Percentiles rank a stretch among this genome's conserved stretches.
Conservation (phyloP, 75 land plant genomes). For the Sequoiadendron giganteum region DNA sequence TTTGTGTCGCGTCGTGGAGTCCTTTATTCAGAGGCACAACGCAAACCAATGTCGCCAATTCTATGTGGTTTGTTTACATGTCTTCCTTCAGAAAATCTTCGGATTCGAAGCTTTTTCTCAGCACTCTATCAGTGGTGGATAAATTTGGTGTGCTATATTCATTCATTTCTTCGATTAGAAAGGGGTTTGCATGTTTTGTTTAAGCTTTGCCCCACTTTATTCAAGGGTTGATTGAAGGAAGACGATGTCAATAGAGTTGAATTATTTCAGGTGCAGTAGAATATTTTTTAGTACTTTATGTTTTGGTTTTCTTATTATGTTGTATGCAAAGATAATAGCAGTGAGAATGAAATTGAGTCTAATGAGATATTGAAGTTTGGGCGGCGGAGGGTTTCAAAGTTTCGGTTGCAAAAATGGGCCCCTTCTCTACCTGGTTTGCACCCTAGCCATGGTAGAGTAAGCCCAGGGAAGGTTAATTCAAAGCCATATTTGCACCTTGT, state of each 20-base stretch:
- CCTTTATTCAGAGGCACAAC: constrained; percentile 38
- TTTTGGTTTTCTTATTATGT: constrained; percentile 97
- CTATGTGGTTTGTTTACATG: constrained; percentile 71
- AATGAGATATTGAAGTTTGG: not conserved
- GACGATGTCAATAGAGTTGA: constrained; percentile 28
- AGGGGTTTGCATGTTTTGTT: constrained; percentile 31
- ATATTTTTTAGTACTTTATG: constrained; percentile 83
- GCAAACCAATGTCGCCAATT: constrained; percentile 53
- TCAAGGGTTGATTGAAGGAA: constrained; percentile 48
- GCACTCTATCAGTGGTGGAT: constrained; percentile 32
- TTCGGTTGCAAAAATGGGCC: constrained; percentile 66
- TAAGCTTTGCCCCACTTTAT: constrained; percentile 47
- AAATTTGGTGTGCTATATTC: constrained; percentile 57
- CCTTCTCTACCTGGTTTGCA: constrained; percentile 47
- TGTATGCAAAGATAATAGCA: constrained; percentile 52
- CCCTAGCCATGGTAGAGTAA: constrained; percentile 16
- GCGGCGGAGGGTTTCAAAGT: constrained; percentile 20
- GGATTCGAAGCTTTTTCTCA: constrained; percentile 52
- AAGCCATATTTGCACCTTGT: constrained; percentile 59
- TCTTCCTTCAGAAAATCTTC: constrained; percentile 62
- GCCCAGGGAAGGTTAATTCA: constrained; percentile 27
- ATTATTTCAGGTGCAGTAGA: constrained; percentile 49
- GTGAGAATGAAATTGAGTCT: not conserved
- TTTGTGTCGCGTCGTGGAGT: constrained; percentile 36
- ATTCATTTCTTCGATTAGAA: constrained; percentile 29